Evolutionary conservation across 2,329 filamentous ascomycete species (phyloP), one percentile per base, ranked within the genome.

Genomic region (Pseudonectria buxi): DNA sequence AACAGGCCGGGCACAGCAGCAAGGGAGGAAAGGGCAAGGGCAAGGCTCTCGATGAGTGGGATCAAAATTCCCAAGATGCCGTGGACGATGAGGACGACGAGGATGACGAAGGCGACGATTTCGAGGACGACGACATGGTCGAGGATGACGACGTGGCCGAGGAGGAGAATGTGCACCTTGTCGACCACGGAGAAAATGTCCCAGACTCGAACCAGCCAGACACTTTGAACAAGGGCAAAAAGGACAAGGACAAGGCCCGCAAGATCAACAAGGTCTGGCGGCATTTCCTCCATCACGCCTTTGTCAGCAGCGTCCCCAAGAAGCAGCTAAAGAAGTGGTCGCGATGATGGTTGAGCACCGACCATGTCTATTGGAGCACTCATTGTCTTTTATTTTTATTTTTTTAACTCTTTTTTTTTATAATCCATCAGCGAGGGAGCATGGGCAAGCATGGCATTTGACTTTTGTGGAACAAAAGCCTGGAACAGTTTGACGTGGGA

Each of bases 261-360:
- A 63, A 66, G 43, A 68, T 67, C 47, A 82, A 83, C 55, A 78
- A 81, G 56, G 68, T 78, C 6, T 95, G 88, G 88, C 69, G 80
- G 41, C 77, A 81, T 32, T 95, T 94, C 56, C 64, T 94, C 18
- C 61, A 68, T 40, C 78, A 86, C 37, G 88, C 88, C 1, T 94
- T 92, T 63, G 84, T 94, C 14, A 76, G 79, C 26, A 88, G 81
- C 4, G 63, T 84, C 49, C 71, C 77, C 33, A 65, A 76, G 35
- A 70, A 82, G 32, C 78, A 90, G 27, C 67, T 94, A 25, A 63
- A 72, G 51, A 62, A 70, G 46, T 48, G 68, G 48, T 65, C 49
- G 49, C 18, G 24, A 6, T 18, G 9, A 27, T 24, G 22, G 6
- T n/a, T n/a, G n/a, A n/a, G 14, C 7, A 12, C 10, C 15, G 10